Evolutionary conservation across 1,284 basidiomycete species (phyloP).

Genomic region (Vanrija sp.): DNA sequence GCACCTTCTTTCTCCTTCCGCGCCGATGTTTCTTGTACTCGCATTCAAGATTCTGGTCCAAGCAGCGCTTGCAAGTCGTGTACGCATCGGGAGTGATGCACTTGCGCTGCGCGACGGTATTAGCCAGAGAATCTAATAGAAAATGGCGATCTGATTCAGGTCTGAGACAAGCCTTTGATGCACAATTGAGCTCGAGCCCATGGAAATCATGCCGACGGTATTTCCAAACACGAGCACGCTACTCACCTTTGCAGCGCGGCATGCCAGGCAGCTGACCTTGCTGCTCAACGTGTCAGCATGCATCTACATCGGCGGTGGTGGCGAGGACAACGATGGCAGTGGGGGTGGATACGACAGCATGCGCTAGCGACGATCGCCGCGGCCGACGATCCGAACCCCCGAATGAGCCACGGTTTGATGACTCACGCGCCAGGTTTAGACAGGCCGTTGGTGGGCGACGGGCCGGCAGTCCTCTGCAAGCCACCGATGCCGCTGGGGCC

Average conservation of each 20-base stretch:
- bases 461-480: too few relatives aligned
- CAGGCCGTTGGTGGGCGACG: too few relatives aligned
- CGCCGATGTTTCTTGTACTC: constrained; percentile 28
- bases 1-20: constrained; percentile 20
- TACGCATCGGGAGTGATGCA: constrained; percentile 23
- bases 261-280: constrained; percentile 26
- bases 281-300: not conserved
- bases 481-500: too few relatives aligned
- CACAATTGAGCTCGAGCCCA: not conserved
- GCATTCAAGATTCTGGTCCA: constrained; percentile 22
- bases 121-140: not conserved
- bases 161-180: not conserved
- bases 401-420: too few relatives aligned
- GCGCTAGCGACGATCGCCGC: too few relatives aligned
- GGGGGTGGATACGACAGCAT: too few relatives aligned
- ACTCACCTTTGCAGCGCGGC: constrained; percentile 27
- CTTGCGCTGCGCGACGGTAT: constrained; percentile 19
- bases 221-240: not conserved
- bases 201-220: not conserved
- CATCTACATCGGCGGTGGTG: too few relatives aligned
- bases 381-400: too few relatives aligned
- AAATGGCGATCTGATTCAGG: not conserved
- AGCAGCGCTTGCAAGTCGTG: constrained; percentile 24
- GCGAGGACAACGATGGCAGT: too few relatives aligned
- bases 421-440: too few relatives aligned